Conservation (phyloP, 768 basidiomycete genomes). For the Xerocomellus dryophilus region DNA sequence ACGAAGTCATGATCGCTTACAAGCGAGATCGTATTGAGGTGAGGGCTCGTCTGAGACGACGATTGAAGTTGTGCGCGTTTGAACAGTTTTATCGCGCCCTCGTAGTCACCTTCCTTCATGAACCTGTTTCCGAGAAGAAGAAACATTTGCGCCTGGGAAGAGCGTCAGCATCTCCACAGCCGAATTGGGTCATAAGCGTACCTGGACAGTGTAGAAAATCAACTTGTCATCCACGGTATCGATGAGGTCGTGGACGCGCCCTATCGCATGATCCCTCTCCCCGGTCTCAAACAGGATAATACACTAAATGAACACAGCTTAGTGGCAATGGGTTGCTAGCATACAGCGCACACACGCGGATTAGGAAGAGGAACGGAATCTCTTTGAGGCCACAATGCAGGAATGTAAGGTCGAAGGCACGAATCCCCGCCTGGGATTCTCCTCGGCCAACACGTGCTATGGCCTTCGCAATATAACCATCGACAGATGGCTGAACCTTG, state of each 20-base stretch:
- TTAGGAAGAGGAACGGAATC: slow-evolving; percentile 9
- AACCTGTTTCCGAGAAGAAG: slow-evolving; percentile 7
- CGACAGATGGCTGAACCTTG: slow-evolving; percentile 3
- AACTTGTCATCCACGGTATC: slow-evolving; percentile 9
- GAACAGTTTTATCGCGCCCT: slow-evolving; percentile 11
- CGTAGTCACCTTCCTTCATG: slow-evolving; percentile 10
- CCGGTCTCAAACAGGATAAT: slow-evolving; percentile 9
- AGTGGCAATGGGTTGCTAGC: neutral
- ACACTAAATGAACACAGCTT: slow-evolving; percentile 1
- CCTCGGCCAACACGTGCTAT: slow-evolving; percentile 15
- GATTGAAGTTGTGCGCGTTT: slow-evolving; percentile 1
- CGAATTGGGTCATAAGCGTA: neutral
- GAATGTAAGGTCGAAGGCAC: slow-evolving; percentile 16
- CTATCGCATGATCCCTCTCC: slow-evolving; percentile 13
- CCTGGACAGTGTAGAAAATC: slow-evolving; percentile 9
- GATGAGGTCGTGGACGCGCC: slow-evolving; percentile 11
- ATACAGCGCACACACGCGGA: slow-evolving; percentile 8
- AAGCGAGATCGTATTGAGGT: slow-evolving; percentile 13
- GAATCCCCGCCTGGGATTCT: slow-evolving; percentile 6
- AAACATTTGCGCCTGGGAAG: slow-evolving; percentile 14
- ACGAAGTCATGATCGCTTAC: neutral
- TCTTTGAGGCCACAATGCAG: slow-evolving; percentile 6
- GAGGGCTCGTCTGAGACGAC: neutral
- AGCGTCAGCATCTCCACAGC: neutral
- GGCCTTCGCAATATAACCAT: slow-evolving; percentile 17